Percentiles rank a stretch among this genome's conserved stretches.
Evolutionary conservation across 2,329 filamentous ascomycete species (phyloP).

Genomic region (Exophiala xenobiotica): DNA sequence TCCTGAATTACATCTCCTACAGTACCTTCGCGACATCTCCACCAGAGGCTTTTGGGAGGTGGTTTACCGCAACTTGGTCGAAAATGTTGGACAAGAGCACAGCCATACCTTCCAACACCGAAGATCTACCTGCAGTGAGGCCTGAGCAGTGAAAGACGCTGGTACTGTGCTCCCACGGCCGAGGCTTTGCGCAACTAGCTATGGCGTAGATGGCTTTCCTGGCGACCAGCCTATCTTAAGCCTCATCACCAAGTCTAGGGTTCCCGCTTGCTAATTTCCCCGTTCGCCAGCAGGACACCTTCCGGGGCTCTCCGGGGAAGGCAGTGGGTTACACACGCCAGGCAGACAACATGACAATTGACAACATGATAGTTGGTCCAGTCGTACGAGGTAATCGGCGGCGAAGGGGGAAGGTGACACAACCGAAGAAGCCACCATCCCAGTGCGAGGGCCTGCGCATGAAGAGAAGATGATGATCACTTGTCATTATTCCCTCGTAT

Average conservation of each 20-base stretch:
- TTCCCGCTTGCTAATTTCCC: background rate
- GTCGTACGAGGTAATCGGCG: slow-evolving; percentile 14
- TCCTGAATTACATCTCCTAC: too few relatives aligned
- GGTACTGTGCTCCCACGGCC: background rate
- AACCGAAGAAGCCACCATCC: background rate
- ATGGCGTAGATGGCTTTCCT: too few relatives aligned
- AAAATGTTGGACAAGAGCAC: too few relatives aligned
- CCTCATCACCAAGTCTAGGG: background rate
- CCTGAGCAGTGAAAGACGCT: too few relatives aligned
- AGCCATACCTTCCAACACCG: too few relatives aligned
- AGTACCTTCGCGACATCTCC: too few relatives aligned
- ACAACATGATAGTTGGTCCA: background rate
- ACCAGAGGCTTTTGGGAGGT: too few relatives aligned
- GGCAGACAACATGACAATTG: background rate
- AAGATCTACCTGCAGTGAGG: too few relatives aligned
- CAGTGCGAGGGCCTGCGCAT: background rate
- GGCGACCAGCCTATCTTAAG: background rate
- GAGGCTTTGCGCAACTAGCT: background rate
- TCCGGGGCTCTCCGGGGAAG: background rate
- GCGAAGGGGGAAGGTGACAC: slow-evolving; percentile 11
- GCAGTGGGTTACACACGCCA: background rate
- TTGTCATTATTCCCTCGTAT: background rate
- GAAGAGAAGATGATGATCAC: background rate
- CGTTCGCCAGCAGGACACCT: background rate
- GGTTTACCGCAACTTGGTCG: too few relatives aligned